Evolutionary conservation across 2,329 filamentous ascomycete genomes (phyloP).

Genomic region (Penicillium sclerotigenum): DNA sequence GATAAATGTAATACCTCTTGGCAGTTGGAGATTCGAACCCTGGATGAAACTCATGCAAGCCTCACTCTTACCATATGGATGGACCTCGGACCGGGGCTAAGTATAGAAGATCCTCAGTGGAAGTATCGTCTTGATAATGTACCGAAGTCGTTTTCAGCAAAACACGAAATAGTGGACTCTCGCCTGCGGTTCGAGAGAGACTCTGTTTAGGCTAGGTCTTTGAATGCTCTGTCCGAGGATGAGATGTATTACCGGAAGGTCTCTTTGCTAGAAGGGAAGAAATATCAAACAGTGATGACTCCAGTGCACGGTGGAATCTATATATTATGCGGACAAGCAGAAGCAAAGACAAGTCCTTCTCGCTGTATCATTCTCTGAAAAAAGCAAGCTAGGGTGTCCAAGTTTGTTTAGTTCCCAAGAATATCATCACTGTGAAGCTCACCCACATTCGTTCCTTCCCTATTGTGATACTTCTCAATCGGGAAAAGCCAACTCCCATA

Average conservation of each 20-base stretch:
- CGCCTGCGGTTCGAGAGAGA: too few species aligned
- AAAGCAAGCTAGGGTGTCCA: not conserved
- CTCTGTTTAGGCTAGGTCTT: too few species aligned
- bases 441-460: not conserved
- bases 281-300: not conserved
- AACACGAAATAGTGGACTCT: too few species aligned
- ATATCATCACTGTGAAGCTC: not conserved
- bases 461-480: not conserved
- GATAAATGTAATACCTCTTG: conserved; percentile 7
- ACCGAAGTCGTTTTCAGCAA: too few species aligned
- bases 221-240: too few species aligned
- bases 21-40: conserved; percentile 4
- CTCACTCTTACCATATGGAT: conserved; percentile 11
- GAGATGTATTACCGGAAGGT: too few species aligned
- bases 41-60: conserved; percentile 1
- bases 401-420: not conserved
- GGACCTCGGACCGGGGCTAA: conserved; percentile 2
- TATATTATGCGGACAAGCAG: not conserved
- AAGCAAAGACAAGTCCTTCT: conserved; percentile 5
- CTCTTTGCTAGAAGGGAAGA: too few species aligned
- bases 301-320: not conserved
- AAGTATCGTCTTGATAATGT: too few species aligned
- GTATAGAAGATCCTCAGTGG: too few species aligned
- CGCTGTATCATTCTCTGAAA: conserved; percentile 2
- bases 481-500: not conserved